Conservation (phyloP, 1,284 basidiomycete species). For the Phellopilus nigrolimitatus region DNA sequence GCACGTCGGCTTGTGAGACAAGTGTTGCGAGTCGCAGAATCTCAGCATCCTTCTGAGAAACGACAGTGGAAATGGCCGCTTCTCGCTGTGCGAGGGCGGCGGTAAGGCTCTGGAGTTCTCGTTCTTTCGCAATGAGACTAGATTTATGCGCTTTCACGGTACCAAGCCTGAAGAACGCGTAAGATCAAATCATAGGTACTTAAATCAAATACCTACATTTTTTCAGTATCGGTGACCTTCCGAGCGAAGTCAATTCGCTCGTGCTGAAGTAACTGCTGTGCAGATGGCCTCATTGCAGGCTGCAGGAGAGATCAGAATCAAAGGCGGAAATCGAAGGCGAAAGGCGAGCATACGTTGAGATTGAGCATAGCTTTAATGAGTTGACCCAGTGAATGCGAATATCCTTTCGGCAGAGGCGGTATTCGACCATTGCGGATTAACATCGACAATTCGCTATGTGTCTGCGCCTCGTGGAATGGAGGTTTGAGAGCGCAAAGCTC, state of each 20-base stretch:
- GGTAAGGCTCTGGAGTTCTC: conserved; percentile 63
- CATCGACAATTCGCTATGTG: conserved; percentile 78
- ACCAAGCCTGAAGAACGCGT: conserved; percentile 40
- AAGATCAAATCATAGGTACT: background rate
- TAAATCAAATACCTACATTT: conserved; percentile 45
- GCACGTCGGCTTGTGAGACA: conserved; percentile 41
- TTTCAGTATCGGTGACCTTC: conserved; percentile 73
- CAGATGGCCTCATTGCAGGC: conserved; percentile 82
- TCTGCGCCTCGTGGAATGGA: conserved; percentile 87
- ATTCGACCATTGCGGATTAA: conserved; percentile 83
- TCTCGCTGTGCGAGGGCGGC: conserved; percentile 51
- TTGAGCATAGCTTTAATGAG: conserved; percentile 86
- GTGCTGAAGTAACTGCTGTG: conserved; percentile 71
- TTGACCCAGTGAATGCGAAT: conserved; percentile 66
- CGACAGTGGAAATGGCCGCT: conserved; percentile 38
- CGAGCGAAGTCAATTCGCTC: conserved; percentile 70
- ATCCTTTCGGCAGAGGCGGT: conserved; percentile 78
- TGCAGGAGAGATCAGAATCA: conserved; percentile 27
- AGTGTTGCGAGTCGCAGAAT: conserved; percentile 35
- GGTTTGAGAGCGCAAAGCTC: conserved; percentile 91
- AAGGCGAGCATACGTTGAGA: conserved; percentile 57
- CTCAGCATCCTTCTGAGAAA: conserved; percentile 57
- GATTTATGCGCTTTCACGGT: conserved; percentile 60
- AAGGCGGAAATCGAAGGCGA: conserved; percentile 3
- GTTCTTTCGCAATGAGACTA: conserved; percentile 48